Base-by-base conservation (phyloP, 2,329 filamentous ascomycete genomes). In the Monosporascus sp. region DNA sequence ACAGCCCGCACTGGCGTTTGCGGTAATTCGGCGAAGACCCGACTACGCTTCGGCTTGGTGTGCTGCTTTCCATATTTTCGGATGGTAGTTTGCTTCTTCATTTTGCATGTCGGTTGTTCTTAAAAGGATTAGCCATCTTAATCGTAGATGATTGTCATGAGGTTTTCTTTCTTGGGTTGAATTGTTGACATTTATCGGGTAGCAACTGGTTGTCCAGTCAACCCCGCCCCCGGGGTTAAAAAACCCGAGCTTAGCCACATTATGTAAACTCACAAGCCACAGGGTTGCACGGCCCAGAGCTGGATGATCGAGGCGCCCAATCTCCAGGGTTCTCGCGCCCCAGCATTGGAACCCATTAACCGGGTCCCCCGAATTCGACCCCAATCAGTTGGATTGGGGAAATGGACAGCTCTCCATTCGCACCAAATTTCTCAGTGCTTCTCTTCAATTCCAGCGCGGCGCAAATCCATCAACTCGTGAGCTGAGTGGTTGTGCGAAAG, bases 61-160 rank as follows among this genome's bases (percentile, higher is more conserved):
- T 71, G 70, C 45, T 70, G 70, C 55, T 77, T 80, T 54, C 80
- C 80, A 68, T 82, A 83, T 53, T 73, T 78, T 3, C 77, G 75
- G 9, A 71, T 60, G 19, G 72, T 64, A 3, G 69, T 66, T 49
- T 71, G 70, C 53, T 74, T 72, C 37, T 75, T 68, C 79, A 81
- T 82, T 26, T 71, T 49, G 50, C 45, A 52, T 58, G 47, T 27
- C 40, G 27, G 35, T 48, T 19, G 9, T 27, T 37, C 0, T 31
- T 19, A 56, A 49, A 19, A 20, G 27, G 19, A 27, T 8, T 26
- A 9, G 19, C 46, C 26, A 20, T 26, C 14, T 17, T 26, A 16
- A 46, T 7, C 43, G 38, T 41, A 16, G 8, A 11, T 16, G 2
- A 14, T 46, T 31, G 9, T 19, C 40, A 24, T n/a, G 17, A 20